Percentiles rank a stretch among this genome's conserved stretches.
These are phyloP conservation scores for Filobasidium wieringae DNA, from an alignment of 768 basidiomycete species.

Conservation along the genomic window DNA sequence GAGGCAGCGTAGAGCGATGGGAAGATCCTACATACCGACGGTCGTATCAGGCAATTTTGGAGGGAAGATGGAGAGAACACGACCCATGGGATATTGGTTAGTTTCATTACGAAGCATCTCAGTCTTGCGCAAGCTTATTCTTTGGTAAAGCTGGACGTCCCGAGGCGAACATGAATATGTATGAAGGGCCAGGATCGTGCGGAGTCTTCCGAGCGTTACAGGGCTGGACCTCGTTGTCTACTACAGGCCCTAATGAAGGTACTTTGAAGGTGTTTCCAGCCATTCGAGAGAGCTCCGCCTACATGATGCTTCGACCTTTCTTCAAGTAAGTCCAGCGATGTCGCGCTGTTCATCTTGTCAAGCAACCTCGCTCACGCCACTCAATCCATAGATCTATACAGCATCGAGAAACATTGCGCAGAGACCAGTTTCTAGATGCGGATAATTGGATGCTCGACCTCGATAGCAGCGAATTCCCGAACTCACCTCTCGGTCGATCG, in stretches of 20 bases:
- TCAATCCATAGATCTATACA: too few species aligned
- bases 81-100: constrained; percentile 13
- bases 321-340: constrained; percentile 39
- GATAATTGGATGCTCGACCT: constrained; percentile 52
- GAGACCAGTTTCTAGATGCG: constrained; percentile 38
- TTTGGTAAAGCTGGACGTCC: constrained; percentile 1
- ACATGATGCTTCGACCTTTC: constrained; percentile 65
- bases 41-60: constrained; percentile 49
- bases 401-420: too few species aligned
- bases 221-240: constrained; percentile 48
- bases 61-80: constrained; percentile 14
- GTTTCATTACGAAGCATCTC: background rate
- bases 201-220: constrained; percentile 40
- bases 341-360: background rate
- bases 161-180: constrained; percentile 52
- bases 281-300: constrained; percentile 56
- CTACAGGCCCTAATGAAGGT: constrained; percentile 52
- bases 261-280: constrained; percentile 51
- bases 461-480: constrained; percentile 30
- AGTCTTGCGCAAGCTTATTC: background rate
- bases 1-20: constrained; percentile 59
- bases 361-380: too few species aligned
- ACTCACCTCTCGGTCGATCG: constrained; percentile 15
- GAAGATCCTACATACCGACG: constrained; percentile 26
- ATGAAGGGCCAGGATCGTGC: constrained; percentile 40